Conservation (phyloP, 768 basidiomycete genomes). For the Leccinum sublutescens region DNA sequence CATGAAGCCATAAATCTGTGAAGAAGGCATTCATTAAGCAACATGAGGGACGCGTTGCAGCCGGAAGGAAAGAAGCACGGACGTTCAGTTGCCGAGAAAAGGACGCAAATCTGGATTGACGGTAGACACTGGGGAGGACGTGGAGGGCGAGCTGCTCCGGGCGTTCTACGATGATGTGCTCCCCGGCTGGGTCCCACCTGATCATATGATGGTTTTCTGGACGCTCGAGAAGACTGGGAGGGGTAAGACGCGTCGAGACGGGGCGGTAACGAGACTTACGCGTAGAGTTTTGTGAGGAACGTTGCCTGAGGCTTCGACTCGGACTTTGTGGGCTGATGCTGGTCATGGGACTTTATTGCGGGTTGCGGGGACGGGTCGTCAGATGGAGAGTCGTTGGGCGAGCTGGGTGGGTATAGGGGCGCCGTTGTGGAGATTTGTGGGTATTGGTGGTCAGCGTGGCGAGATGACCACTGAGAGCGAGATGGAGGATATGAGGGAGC, state of each 20-base stretch:
- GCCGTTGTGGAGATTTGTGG: conserved; percentile 34
- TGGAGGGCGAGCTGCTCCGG: conserved; percentile 93
- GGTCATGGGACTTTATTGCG: conserved; percentile 36
- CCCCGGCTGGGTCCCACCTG: conserved; percentile 90
- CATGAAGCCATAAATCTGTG: conserved; percentile 97
- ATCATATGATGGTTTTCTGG: conserved; percentile 97
- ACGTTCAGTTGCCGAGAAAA: conserved; percentile 98
- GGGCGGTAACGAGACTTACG: conserved; percentile 51
- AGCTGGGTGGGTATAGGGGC: conserved; percentile 35
- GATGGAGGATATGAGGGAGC: conserved; percentile 37
- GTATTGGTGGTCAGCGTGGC: conserved; percentile 34
- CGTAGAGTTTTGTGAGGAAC: conserved; percentile 96
- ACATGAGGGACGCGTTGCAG: conserved; percentile 20
- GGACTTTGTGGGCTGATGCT: conserved; percentile 57
- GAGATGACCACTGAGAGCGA: conserved; percentile 40
- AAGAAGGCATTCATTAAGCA: conserved; percentile 23
- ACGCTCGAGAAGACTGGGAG: conserved; percentile 74
- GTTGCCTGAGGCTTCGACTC: conserved; percentile 87
- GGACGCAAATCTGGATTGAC: conserved; percentile 95
- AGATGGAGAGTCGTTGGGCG: conserved; percentile 39
- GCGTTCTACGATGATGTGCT: conserved; percentile 93
- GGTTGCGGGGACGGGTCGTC: conserved; percentile 48
- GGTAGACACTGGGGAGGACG: conserved; percentile 90
- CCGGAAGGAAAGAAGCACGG: conserved; percentile 36
- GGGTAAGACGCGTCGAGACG: conserved; percentile 22